phyloP scores from a whole-genome alignment of 2,329 filamentous ascomycete genomes.

The Alternaria sp. region DNA sequence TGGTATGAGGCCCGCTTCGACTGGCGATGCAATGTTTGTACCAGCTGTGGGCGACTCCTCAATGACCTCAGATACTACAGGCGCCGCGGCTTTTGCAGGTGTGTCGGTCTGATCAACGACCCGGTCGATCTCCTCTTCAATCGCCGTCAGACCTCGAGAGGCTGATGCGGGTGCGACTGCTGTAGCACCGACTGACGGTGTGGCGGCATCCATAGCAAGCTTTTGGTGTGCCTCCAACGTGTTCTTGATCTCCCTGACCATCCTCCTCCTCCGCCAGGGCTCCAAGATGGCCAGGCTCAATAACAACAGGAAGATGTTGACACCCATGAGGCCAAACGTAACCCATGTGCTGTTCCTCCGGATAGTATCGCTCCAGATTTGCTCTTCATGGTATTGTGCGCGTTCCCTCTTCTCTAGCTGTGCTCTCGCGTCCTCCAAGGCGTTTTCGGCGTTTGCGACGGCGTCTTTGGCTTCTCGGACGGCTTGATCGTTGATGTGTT shows the following conservation, averaged over 20 bases:
- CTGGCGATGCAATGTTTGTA: constrained; percentile 3
- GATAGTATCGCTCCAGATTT: constrained; percentile 99
- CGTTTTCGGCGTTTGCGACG: constrained; percentile 76
- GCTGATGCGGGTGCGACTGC: constrained; percentile 4
- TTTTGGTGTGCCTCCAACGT: constrained; percentile 44
- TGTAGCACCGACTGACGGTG: constrained; percentile 2
- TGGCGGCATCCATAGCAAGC: constrained; percentile 19
- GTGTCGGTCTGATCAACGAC: constrained; percentile 15
- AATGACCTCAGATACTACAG: constrained; percentile 4
- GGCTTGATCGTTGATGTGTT: constrained; percentile 90
- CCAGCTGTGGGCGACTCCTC: constrained; percentile 18
- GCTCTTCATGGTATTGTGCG: constrained; percentile 95
- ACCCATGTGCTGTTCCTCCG: constrained; percentile 96
- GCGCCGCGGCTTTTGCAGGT: background rate
- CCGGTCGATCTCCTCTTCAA: constrained; percentile 31
- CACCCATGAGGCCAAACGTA: constrained; percentile 96
- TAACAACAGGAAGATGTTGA: constrained; percentile 90
- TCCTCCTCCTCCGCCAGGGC: constrained; percentile 82
- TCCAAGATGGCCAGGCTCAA: constrained; percentile 88
- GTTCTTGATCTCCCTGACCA: constrained; percentile 74
- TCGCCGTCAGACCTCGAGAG: constrained; percentile 5
- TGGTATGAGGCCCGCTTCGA: constrained; percentile 4
- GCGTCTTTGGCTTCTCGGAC: constrained; percentile 75
- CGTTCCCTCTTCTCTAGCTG: constrained; percentile 83
- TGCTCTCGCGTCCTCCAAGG: constrained; percentile 77